A percentile compares a stretch with the other conserved stretches of the same genome.
phyloP scores from a whole-genome alignment of 208 protist genomes.

The Balamuthia mandrillaris region DNA sequence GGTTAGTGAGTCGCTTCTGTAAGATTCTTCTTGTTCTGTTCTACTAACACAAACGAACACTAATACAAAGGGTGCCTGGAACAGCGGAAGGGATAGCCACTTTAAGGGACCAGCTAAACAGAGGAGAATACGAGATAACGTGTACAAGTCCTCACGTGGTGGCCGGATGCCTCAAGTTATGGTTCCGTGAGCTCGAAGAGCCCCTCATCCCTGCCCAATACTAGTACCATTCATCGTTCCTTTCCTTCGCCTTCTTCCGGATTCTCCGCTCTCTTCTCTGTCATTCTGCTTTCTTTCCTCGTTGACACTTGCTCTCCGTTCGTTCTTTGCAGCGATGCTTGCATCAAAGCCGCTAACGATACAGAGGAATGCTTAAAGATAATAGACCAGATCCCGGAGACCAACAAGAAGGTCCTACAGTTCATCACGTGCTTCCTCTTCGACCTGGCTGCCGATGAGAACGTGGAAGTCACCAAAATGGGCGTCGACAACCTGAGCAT shows the following conservation, averaged over 20 bases:
- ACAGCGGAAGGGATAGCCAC: not conserved
- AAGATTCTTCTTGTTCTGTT: not conserved
- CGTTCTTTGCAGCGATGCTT: not conserved
- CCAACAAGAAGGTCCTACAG: not conserved
- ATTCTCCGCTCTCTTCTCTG: not conserved
- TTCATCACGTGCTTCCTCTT: not conserved
- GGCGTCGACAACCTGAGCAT: slow-evolving; percentile 28
- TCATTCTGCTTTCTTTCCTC: not conserved
- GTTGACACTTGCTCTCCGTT: not conserved
- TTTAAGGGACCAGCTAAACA: not conserved
- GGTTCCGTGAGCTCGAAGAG: slow-evolving; percentile 10
- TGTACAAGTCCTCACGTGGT: not conserved
- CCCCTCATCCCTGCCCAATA: slow-evolving; percentile 11
- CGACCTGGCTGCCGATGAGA: not conserved
- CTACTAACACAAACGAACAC: not conserved
- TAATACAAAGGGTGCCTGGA: not conserved
- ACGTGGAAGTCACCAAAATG: slow-evolving; percentile 18
- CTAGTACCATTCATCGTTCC: not conserved
- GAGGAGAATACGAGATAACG: not conserved
- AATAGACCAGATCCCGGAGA: not conserved
- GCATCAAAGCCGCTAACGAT: not conserved
- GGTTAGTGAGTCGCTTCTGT: not conserved
- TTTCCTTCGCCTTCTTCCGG: not conserved
- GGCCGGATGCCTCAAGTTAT: slow-evolving; percentile 15
- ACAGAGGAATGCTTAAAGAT: not conserved